A percentile compares a stretch with the other conserved stretches of the same genome.
Evolutionary conservation across 2,329 filamentous ascomycete species (phyloP).

Genomic region (Phaeoacremonium minimum): DNA sequence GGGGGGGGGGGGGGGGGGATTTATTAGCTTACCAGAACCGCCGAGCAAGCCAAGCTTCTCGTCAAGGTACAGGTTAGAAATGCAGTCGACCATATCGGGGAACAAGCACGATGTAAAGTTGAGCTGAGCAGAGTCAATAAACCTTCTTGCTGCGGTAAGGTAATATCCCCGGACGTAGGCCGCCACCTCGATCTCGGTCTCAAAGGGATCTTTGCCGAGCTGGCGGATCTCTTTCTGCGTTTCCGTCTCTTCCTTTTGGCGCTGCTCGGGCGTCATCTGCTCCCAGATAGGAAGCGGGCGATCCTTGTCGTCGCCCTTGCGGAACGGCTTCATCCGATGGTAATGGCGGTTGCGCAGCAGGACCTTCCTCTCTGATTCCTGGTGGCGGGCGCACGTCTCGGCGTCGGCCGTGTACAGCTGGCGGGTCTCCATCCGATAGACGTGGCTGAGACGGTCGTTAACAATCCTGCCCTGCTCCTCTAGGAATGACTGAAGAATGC

Average conservation of each 20-base stretch:
- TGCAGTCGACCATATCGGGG: slow-evolving; percentile 32
- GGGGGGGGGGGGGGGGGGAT: too few relatives aligned
- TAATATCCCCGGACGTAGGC: slow-evolving; percentile 67
- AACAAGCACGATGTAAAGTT: slow-evolving; percentile 45
- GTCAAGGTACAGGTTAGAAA: slow-evolving; percentile 39
- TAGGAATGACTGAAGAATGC: slow-evolving; percentile 40
- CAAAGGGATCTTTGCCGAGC: slow-evolving; percentile 54
- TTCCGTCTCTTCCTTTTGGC: slow-evolving; percentile 33
- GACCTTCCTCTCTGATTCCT: slow-evolving; percentile 37
- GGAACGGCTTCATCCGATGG: slow-evolving; percentile 41
- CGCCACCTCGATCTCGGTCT: slow-evolving; percentile 56
- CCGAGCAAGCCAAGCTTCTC: slow-evolving; percentile 34
- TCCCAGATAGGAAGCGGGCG: slow-evolving; percentile 33
- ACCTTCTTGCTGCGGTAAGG: slow-evolving; percentile 58
- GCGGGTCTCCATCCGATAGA: slow-evolving; percentile 48
- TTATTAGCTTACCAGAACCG: slow-evolving; percentile 19
- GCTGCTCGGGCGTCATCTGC: slow-evolving; percentile 43
- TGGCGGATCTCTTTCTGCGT: slow-evolving; percentile 37
- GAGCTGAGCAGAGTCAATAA: slow-evolving; percentile 52
- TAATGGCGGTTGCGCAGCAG: slow-evolving; percentile 44
- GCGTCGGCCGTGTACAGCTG: slow-evolving; percentile 55
- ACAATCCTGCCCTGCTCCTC: slow-evolving; percentile 30
- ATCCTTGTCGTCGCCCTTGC: slow-evolving; percentile 19
- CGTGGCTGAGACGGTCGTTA: slow-evolving; percentile 29
- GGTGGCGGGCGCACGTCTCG: slow-evolving; percentile 40